A percentile compares a stretch with the other conserved stretches of the same genome.
phyloP scores from a whole-genome alignment of 2,329 filamentous ascomycete species.

The Cadophora luteo-olivacea region DNA sequence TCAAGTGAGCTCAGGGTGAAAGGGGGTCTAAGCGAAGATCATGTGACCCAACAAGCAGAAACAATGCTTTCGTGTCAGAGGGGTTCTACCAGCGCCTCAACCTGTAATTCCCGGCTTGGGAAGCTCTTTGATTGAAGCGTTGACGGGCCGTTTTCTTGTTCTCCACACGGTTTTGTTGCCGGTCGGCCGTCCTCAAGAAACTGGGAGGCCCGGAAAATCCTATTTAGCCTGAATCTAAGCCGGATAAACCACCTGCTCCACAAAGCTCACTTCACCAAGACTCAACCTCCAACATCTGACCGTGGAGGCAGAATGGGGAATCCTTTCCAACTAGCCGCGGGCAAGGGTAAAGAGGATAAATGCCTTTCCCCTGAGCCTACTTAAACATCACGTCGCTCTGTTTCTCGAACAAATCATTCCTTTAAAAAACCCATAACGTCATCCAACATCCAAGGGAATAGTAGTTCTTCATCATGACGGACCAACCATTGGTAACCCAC shows the following conservation, averaged over 20 bases:
- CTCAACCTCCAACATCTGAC: constrained; percentile 12
- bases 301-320: not conserved
- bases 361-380: constrained; percentile 10
- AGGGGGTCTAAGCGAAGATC: not conserved
- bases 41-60: not conserved
- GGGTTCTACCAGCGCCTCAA: not conserved
- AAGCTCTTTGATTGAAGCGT: not conserved
- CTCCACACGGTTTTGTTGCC: not conserved
- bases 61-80: not conserved
- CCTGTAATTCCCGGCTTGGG: not conserved
- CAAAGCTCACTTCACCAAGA: constrained; percentile 17
- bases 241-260: constrained; percentile 20
- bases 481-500: constrained; percentile 69
- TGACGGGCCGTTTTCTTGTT: not conserved
- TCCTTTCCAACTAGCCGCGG: constrained; percentile 8
- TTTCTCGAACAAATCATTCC: not conserved
- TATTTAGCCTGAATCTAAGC: constrained; percentile 15
- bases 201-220: constrained; percentile 1
- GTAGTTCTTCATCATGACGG: constrained; percentile 20
- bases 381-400: constrained; percentile 9
- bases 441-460: no score
- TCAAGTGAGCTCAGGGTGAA: not conserved
- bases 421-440: not conserved
- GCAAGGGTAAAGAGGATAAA: constrained; percentile 19
- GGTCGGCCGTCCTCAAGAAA: not conserved